Conservation (phyloP, 169 alveolate species). For the Cystoisospora suis region DNA sequence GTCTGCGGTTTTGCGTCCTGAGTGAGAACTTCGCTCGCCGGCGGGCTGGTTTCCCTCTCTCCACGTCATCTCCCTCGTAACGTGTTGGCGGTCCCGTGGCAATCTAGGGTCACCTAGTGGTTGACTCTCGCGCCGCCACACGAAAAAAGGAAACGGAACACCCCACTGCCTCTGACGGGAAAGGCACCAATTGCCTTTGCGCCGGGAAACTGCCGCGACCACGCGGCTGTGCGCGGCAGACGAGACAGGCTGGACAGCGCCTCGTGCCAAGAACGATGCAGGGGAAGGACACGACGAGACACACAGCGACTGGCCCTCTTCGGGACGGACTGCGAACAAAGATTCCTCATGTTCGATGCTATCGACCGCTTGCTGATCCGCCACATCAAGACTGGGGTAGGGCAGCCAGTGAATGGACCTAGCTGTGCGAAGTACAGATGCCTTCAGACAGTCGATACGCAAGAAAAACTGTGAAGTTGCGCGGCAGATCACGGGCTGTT, state of each 20-base stretch:
- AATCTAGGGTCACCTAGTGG: too few species aligned
- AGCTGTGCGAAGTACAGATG: background rate
- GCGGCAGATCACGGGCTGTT: slow-evolving; percentile 29
- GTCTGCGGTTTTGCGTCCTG: background rate
- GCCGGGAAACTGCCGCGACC: slow-evolving; percentile 42
- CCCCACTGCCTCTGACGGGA: slow-evolving; percentile 87
- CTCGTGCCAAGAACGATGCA: background rate
- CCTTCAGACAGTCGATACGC: background rate
- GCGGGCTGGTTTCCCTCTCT: background rate
- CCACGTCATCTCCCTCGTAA: too few species aligned
- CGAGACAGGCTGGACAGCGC: background rate
- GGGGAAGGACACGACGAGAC: background rate
- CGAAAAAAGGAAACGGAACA: slow-evolving; percentile 72
- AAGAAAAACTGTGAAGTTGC: background rate
- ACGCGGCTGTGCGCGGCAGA: slow-evolving; percentile 50
- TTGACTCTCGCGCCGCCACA: too few species aligned
- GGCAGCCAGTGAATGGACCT: background rate
- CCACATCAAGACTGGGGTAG: background rate
- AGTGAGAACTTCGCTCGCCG: background rate
- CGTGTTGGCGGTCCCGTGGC: too few species aligned
- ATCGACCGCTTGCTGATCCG: too few species aligned
- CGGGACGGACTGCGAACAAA: too few species aligned
- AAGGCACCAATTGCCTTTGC: slow-evolving; percentile 82
- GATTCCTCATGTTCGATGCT: too few species aligned
- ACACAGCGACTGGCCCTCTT: background rate